Evolutionary conservation across 768 basidiomycete genomes (phyloP).

Genomic region (Podaxis rugospora): DNA sequence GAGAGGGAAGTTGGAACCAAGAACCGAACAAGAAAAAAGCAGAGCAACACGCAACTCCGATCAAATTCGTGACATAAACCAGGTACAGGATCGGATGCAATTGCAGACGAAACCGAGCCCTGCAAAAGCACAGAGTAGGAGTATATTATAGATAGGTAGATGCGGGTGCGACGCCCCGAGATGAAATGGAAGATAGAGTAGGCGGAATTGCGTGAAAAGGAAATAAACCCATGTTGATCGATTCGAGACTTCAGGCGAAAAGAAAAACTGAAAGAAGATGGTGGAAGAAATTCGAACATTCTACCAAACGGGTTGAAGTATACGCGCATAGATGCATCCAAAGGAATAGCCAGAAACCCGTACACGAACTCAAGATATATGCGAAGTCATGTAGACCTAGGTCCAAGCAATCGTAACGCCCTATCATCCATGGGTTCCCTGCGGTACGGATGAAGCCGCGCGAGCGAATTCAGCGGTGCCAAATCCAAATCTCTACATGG

Average conservation of each 20-base stretch:
- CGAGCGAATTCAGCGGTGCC: constrained; percentile 53
- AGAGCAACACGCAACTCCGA: neutral
- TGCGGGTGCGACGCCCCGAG: neutral
- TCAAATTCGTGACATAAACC: neutral
- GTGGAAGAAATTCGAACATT: neutral
- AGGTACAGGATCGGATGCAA: neutral
- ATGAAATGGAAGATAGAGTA: neutral
- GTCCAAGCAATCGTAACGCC: constrained; percentile 44
- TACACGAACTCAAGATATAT: neutral
- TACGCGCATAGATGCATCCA: neutral
- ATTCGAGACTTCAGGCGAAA: neutral
- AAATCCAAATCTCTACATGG: constrained; percentile 34
- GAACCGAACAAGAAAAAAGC: neutral
- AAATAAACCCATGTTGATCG: neutral
- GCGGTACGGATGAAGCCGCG: constrained; percentile 50
- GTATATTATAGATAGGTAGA: neutral
- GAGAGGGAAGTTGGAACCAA: neutral
- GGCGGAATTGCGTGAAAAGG: neutral
- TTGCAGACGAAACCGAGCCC: neutral
- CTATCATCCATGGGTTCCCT: constrained; percentile 62
- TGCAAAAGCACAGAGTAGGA: neutral
- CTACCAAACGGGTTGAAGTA: neutral
- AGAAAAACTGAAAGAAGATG: neutral
- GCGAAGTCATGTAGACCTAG: constrained; percentile 16
- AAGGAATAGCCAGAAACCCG: neutral